A percentile compares a stretch with the other conserved stretches of the same genome.
Conservation (phyloP, 2,329 filamentous ascomycete genomes). For the Aspergillus hortae region DNA sequence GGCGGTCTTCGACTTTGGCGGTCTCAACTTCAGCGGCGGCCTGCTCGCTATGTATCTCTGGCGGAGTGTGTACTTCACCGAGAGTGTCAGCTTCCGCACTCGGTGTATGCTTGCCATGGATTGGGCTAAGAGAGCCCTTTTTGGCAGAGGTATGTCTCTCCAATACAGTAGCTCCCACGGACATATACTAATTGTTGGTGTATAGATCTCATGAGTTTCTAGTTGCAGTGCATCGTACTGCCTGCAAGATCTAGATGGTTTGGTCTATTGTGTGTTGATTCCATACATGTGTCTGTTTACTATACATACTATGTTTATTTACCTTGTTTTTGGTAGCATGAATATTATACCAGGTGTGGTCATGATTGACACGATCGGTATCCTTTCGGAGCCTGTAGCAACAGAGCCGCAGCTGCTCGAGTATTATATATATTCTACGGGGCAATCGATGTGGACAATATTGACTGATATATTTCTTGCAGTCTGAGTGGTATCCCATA, state of each 20-base stretch:
- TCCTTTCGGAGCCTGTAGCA: too few relatives aligned
- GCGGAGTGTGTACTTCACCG: constrained; percentile 94
- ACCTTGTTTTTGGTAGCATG: neutral
- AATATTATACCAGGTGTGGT: too few relatives aligned
- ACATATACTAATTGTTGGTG: neutral
- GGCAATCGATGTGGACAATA: too few relatives aligned
- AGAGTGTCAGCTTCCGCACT: constrained; percentile 91
- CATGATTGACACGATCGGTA: too few relatives aligned
- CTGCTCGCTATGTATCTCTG: constrained; percentile 93
- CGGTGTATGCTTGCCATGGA: constrained; percentile 91
- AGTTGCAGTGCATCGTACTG: constrained; percentile 10
- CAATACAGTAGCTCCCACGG: neutral
- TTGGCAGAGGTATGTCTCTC: constrained; percentile 71
- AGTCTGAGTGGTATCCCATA: too few relatives aligned
- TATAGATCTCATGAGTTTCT: constrained; percentile 54
- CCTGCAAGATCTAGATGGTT: neutral
- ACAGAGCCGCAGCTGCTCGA: too few relatives aligned
- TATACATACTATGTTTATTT: neutral
- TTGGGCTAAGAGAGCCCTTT: constrained; percentile 94
- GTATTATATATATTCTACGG: too few relatives aligned
- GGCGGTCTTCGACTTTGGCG: constrained; percentile 86
- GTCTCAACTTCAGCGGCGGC: constrained; percentile 74
- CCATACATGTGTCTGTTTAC: neutral
- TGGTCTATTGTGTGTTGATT: neutral
- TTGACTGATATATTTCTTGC: too few relatives aligned